Percentiles rank a stretch among this genome's conserved stretches.
These are phyloP conservation scores for Cutaneotrichosporon dermatis DNA, from an alignment of 1,284 basidiomycete genomes.

Conservation along the genomic window DNA sequence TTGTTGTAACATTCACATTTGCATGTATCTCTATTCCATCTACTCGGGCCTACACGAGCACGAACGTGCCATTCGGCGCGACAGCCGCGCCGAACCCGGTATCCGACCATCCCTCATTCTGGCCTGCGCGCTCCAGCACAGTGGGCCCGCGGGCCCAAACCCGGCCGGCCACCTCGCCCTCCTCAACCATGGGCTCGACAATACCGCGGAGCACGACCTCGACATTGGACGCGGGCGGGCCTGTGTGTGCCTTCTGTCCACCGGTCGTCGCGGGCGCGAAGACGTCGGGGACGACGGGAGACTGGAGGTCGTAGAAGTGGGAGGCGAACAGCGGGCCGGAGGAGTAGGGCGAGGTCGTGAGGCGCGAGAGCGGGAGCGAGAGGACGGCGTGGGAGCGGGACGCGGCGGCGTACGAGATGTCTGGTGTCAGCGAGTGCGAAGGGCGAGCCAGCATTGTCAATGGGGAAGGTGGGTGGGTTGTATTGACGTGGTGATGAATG, in stretches of 20 bases:
- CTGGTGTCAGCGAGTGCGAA: not conserved
- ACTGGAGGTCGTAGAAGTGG: conserved; percentile 44
- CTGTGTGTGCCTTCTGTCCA: conserved; percentile 27
- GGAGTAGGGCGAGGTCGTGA: conserved; percentile 28
- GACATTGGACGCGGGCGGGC: conserved; percentile 43
- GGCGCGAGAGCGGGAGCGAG: conserved; percentile 36
- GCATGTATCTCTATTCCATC: not conserved
- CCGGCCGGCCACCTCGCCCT: conserved; percentile 20
- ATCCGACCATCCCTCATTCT: conserved; percentile 34
- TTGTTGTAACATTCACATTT: no score
- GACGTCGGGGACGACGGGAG: conserved; percentile 21
- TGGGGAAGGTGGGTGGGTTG: no score
- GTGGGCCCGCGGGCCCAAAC: conserved; percentile 36
- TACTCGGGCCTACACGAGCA: not conserved
- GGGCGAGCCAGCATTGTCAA: no score
- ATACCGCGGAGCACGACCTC: conserved; percentile 39
- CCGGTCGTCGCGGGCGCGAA: conserved; percentile 14
- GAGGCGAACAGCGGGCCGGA: conserved; percentile 39
- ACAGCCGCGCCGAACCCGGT: conserved; percentile 30
- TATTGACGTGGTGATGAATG: no score
- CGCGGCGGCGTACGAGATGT: conserved; percentile 24
- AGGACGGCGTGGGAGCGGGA: conserved; percentile 39
- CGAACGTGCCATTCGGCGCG: conserved; percentile 41
- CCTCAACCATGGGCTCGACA: conserved; percentile 14
- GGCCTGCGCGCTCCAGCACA: conserved; percentile 18